Base-by-base conservation (phyloP, 495 filamentous ascomycete genomes). In the Neurospora tetraspora region DNA sequence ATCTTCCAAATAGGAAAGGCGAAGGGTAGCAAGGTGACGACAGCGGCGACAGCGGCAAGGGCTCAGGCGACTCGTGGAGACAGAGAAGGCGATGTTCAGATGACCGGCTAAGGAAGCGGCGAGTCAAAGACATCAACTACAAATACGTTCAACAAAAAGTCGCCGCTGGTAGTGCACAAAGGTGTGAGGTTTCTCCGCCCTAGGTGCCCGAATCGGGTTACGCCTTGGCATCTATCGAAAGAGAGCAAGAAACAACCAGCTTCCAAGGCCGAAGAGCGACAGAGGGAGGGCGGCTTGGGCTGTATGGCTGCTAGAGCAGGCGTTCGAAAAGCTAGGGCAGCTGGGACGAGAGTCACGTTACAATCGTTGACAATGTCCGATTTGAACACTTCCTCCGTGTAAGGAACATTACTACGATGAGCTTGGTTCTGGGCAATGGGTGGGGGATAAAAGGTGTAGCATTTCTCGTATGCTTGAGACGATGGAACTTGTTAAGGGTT, bases 1-100 rank as follows among this genome's bases (percentile, higher is more conserved):
- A 1, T 16, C n/a, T 75, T 78, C 27, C 74, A 73, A 70, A 75
- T 81, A 38, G 75, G 76, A 3, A 71, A 68, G 34, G 42, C 37
- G 31, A 43, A 61, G 18, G 20, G 36, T 18, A n/a, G 20, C 59
- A 43, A 43, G 40, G 38, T 27, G 11, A 47, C 18, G 7, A 18
- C 23, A 69, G 69, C 31, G 12, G 31, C 69, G 14, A 20, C 53
- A 23, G 69, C 47, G 16, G 45, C 72, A 16, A 37, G 70, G 71
- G 27, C 39, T 18, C 16, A 5, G 18, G 14, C 27, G 27, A 43
- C n/a, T n/a, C 27, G 23, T 23, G 39, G 16, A 47, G 39, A 71
- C 27, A 31, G 69, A 70, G 40, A n/a, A 34, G 74, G 61, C 11
- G 70, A 59, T 72, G 37, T 42, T 59, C 20, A 31, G 36, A 69